Conservation (phyloP, 1,139 yeast genomes). For the Geotrichum bryndzae region DNA sequence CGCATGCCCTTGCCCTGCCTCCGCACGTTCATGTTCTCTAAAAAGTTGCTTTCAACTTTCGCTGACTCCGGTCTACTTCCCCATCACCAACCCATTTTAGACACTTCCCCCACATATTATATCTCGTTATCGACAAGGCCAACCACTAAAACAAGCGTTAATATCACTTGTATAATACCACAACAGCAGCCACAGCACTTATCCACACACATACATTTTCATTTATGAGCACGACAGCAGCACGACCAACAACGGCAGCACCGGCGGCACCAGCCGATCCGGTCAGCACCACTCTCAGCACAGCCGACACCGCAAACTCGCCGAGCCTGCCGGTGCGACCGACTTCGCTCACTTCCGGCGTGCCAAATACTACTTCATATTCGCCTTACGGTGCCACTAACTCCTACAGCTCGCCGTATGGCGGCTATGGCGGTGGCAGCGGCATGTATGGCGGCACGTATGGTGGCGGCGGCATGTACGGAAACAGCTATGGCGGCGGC, state of each 20-base stretch:
- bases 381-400: constrained; percentile 11
- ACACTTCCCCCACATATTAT: not conserved
- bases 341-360: constrained; percentile 13
- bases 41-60: not conserved
- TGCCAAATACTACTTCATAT: constrained; percentile 12
- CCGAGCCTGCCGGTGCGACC: constrained; percentile 17
- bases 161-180: not conserved
- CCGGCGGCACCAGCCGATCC: constrained; percentile 5
- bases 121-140: not conserved
- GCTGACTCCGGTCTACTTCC: not conserved
- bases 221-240: constrained; percentile 14
- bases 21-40: not conserved
- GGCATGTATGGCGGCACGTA: not conserved
- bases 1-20: not conserved
- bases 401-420: constrained; percentile 6
- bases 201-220: not conserved
- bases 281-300: not conserved
- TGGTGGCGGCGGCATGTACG: constrained; percentile 2
- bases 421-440: constrained; percentile 1
- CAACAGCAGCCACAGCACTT: not conserved
- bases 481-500: constrained; percentile 1
- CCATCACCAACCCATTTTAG: not conserved
- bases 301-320: not conserved
- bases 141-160: not conserved
- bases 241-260: constrained; percentile 1